phyloP scores from a whole-genome alignment of 129 eudicot species.

The sunflower (Helianthus annuus) region DNA sequence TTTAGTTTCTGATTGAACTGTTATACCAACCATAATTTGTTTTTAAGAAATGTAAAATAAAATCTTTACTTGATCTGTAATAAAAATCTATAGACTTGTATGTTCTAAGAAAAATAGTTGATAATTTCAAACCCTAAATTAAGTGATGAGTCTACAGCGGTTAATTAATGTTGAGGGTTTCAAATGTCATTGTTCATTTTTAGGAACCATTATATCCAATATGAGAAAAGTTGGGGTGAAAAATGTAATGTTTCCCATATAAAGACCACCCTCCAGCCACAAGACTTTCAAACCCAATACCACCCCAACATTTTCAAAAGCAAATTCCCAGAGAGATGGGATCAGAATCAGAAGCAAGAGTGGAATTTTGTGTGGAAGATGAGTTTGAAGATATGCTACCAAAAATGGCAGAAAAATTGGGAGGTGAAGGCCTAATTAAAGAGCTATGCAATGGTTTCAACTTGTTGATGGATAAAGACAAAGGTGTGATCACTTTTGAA shows the following conservation, averaged over 20 bases:
- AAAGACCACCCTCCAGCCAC: constrained; percentile 21
- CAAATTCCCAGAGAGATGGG: constrained; percentile 22
- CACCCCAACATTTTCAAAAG: neutral
- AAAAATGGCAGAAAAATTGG: constrained; percentile 55
- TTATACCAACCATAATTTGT: neutral
- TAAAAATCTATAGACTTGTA: too few relatives aligned
- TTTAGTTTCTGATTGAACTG: neutral
- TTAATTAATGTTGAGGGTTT: neutral
- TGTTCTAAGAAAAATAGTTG: neutral
- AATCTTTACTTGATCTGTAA: neutral
- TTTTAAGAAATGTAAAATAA: neutral
- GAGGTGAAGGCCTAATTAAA: constrained; percentile 51
- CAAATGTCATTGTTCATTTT: constrained; percentile 11
- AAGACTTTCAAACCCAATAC: constrained; percentile 19
- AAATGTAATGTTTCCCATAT: constrained; percentile 16
- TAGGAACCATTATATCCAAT: constrained; percentile 17
- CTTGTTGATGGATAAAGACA: constrained; percentile 50
- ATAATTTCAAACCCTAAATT: neutral
- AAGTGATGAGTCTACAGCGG: neutral
- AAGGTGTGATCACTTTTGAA: constrained; percentile 58
- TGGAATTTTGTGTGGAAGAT: constrained; percentile 27
- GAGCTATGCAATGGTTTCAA: constrained; percentile 64
- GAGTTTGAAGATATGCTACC: constrained; percentile 55
- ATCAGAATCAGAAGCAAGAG: constrained; percentile 37
- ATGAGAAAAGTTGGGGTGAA: neutral